phyloP scores from a whole-genome alignment of 306 rosid species.

The Trifolium dubium region DNA sequence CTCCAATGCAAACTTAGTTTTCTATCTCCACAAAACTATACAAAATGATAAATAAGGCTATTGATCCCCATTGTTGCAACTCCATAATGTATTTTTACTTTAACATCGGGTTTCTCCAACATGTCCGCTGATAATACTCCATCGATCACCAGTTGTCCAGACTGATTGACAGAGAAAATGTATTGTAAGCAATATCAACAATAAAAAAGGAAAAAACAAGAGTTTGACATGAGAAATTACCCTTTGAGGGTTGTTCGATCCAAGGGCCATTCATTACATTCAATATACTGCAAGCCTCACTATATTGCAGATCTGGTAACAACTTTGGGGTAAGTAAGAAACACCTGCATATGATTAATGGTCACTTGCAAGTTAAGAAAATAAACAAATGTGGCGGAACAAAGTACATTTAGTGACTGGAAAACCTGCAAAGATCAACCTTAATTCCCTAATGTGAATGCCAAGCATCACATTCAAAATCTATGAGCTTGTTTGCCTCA shows the following conservation, averaged over 20 bases:
- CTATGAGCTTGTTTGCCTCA: not conserved
- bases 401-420: conserved; percentile 10
- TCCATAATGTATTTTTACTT: conserved; percentile 1
- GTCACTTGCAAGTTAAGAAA: conserved; percentile 4
- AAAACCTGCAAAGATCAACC: conserved; percentile 26
- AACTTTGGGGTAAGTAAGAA: conserved; percentile 93
- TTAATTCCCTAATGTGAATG: not conserved
- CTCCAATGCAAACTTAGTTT: conserved; percentile 4
- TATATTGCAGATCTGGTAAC: conserved; percentile 82
- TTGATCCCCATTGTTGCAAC: not conserved
- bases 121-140: conserved; percentile 62
- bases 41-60: not conserved
- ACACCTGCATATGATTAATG: conserved; percentile 65
- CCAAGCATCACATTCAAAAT: conserved; percentile 31
- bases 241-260: conserved; percentile 70
- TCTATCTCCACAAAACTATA: conserved; percentile 31
- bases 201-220: conserved; percentile 13
- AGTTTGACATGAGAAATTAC: conserved; percentile 45
- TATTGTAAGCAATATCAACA: conserved; percentile 27
- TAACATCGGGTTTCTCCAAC: conserved; percentile 53
- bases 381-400: not conserved
- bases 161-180: conserved; percentile 50
- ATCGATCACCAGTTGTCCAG: conserved; percentile 83
- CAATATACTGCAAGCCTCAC: conserved; percentile 87
- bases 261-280: conserved; percentile 94